Evolutionary conservation across 495 filamentous ascomycete species (phyloP).

Genomic region (Talaromyces adpressus): DNA sequence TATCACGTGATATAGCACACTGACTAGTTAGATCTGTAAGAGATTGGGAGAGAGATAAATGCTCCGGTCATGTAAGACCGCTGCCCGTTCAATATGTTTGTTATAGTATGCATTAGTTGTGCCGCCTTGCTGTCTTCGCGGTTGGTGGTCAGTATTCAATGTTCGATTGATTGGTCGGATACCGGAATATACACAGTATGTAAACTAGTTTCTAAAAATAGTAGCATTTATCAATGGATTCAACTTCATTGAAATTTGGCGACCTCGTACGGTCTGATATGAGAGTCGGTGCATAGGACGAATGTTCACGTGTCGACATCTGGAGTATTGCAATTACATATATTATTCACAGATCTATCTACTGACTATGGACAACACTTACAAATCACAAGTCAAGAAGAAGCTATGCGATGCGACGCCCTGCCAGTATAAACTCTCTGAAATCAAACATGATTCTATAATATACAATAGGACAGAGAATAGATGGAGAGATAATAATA

Average conservation of each 20-base stretch:
- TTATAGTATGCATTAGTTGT: not conserved
- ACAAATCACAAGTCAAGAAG: not conserved
- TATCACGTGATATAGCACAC: not conserved
- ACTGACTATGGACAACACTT: not conserved
- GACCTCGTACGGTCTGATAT: not conserved
- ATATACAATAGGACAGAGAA: conserved; percentile 18
- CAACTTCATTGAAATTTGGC: not conserved
- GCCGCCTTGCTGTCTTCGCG: not conserved
- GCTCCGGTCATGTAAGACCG: not conserved
- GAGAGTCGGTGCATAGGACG: not conserved
- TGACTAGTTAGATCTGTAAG: not conserved
- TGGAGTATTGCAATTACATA: not conserved
- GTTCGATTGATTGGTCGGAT: no score
- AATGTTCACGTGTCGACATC: no score
- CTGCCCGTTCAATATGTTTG: not conserved
- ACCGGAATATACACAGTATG: not conserved
- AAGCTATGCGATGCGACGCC: not conserved
- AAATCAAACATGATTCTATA: conserved; percentile 7
- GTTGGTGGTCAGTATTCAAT: not conserved
- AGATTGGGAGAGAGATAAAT: not conserved
- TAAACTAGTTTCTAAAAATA: not conserved
- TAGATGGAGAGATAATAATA: conserved; percentile 7
- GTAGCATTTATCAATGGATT: not conserved
- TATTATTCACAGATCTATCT: not conserved
- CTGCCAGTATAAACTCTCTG: conserved; percentile 1